Evolutionary conservation across 345 rosid genomes (phyloP).

Genomic region (Aquilaria sinensis): DNA sequence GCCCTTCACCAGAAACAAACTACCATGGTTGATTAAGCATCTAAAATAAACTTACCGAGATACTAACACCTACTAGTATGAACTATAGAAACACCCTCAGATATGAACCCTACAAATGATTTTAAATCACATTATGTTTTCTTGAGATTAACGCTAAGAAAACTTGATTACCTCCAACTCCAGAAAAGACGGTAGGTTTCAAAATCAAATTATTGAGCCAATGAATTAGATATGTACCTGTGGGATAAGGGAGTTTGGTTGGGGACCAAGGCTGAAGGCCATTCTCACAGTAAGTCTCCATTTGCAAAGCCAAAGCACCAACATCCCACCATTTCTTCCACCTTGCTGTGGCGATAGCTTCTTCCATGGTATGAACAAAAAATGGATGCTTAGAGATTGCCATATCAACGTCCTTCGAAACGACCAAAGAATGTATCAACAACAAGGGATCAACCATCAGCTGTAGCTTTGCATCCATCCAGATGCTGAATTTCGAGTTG

Average conservation of each 20-base stretch:
- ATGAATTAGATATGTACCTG: conserved; percentile 39
- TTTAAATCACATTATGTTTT: too few species aligned
- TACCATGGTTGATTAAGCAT: too few species aligned
- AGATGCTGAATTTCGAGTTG: conserved; percentile 72
- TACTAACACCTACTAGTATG: too few species aligned
- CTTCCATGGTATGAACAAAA: conserved; percentile 76
- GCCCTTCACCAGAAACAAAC: too few species aligned
- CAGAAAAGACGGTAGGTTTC: too few species aligned
- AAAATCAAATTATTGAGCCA: neutral
- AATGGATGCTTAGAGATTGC: conserved; percentile 79
- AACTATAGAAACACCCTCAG: too few species aligned
- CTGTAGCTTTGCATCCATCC: conserved; percentile 90
- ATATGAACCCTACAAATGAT: too few species aligned
- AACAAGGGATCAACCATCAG: conserved; percentile 73
- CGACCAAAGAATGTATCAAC: conserved; percentile 61
- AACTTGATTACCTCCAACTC: too few species aligned
- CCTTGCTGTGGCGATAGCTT: conserved; percentile 91
- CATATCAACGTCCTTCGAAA: conserved; percentile 47
- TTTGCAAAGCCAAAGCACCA: conserved; percentile 49
- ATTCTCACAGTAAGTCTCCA: conserved; percentile 84
- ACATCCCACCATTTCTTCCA: conserved; percentile 91
- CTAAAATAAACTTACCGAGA: too few species aligned
- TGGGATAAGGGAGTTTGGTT: conserved; percentile 62
- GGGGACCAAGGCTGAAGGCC: conserved; percentile 82
- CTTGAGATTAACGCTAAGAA: too few species aligned